Evolutionary conservation across 2,329 filamentous ascomycete species (phyloP).

Genomic region (Hymenoscyphus scutula): DNA sequence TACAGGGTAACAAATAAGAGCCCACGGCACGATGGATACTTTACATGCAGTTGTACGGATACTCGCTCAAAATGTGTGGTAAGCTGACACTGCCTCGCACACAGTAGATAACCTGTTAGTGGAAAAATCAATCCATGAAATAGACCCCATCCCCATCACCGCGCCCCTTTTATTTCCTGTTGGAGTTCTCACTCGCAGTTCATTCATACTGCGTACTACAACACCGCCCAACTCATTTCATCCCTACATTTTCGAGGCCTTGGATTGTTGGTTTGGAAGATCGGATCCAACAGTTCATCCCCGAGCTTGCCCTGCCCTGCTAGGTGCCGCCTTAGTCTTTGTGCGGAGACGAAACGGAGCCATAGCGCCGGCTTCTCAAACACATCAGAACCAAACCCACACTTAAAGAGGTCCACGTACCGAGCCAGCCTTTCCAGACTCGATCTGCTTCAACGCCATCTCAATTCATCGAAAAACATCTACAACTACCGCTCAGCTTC

Average conservation of each 20-base stretch:
- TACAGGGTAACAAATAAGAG: no score
- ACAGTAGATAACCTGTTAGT: no score
- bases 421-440: neutral
- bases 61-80: no score
- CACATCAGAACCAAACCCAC: slow-evolving; percentile 1
- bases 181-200: neutral
- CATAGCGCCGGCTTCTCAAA: slow-evolving; percentile 7
- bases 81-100: no score
- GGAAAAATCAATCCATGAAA: no score
- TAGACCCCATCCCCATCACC: no score
- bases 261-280: neutral
- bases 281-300: neutral
- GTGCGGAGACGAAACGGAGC: slow-evolving; percentile 3
- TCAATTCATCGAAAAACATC: slow-evolving; percentile 4
- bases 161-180: no score
- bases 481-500: neutral
- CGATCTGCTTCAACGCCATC: slow-evolving; percentile 1
- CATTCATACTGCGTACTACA: neutral
- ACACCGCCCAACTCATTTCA: neutral
- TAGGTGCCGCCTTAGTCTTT: neutral
- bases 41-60: no score
- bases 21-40: neutral
- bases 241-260: neutral
- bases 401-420: neutral
- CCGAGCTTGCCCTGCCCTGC: neutral